A percentile compares a stretch with the other conserved stretches of the same genome.
Conservation (phyloP, 23 red algal species). For the Gracilaria caudata region DNA sequence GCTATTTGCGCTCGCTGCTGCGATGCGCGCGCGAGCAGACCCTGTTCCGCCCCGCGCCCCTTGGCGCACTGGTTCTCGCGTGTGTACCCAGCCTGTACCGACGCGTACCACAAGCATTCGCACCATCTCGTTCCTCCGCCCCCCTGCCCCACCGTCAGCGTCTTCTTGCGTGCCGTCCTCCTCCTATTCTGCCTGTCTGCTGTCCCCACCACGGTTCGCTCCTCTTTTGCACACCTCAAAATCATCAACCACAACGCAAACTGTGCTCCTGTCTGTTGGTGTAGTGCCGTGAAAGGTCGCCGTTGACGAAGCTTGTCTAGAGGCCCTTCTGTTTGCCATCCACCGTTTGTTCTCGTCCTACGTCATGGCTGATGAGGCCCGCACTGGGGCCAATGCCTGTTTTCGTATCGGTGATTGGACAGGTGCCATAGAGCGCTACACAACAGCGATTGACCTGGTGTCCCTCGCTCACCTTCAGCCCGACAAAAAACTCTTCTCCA, state of each 20-base stretch:
- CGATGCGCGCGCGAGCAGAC: neutral
- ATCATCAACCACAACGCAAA: too few species aligned
- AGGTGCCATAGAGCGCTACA: conserved; percentile 70
- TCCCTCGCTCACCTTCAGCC: conserved; percentile 27
- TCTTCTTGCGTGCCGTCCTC: neutral
- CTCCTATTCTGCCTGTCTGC: neutral
- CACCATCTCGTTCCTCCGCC: neutral
- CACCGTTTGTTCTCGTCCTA: too few species aligned
- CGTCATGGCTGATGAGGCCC: conserved; percentile 63
- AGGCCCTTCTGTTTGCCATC: conserved; percentile 1
- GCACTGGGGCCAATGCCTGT: conserved; percentile 61
- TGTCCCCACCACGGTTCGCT: neutral
- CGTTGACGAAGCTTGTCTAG: neutral
- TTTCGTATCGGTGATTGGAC: conserved; percentile 78
- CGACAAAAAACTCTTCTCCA: conserved; percentile 79
- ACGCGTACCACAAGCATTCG: neutral
- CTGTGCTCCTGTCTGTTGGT: neutral
- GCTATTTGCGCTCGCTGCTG: neutral
- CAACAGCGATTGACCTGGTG: conserved; percentile 55
- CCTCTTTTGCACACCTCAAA: too few species aligned
- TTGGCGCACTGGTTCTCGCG: neutral
- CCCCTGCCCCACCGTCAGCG: neutral
- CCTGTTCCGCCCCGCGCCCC: neutral
- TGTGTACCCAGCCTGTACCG: neutral
- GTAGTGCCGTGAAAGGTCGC: neutral